Evolutionary conservation across 1,139 yeast species (phyloP).

Genomic region (Kazachstania sp.): DNA sequence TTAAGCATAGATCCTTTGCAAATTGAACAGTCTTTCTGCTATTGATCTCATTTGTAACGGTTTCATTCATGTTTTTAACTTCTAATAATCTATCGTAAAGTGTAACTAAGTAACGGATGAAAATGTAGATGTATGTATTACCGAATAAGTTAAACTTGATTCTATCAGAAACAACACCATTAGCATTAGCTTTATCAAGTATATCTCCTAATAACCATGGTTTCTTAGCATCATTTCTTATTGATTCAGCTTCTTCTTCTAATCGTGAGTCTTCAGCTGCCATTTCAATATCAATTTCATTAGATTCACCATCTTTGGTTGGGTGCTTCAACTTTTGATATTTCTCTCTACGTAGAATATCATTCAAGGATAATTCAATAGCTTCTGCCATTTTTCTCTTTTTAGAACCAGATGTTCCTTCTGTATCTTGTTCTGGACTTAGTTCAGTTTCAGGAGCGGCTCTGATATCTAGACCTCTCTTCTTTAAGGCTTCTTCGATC

Average conservation of each 20-base stretch:
- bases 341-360: conserved; percentile 61
- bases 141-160: conserved; percentile 68
- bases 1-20: conserved; percentile 78
- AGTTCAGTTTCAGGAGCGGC: conserved; percentile 2
- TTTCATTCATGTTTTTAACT: conserved; percentile 57
- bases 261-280: conserved; percentile 18
- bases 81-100: conserved; percentile 73
- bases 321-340: conserved; percentile 37
- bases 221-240: conserved; percentile 38
- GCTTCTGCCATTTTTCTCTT: conserved; percentile 47
- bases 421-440: background rate
- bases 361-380: conserved; percentile 54
- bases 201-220: conserved; percentile 54
- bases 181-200: conserved; percentile 39
- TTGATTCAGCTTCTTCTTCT: conserved; percentile 28
- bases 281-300: conserved; percentile 15
- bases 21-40: conserved; percentile 64
- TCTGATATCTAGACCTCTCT: conserved; percentile 9
- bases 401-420: conserved; percentile 7
- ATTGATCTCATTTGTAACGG: conserved; percentile 63
- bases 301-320: conserved; percentile 3
- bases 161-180: conserved; percentile 29
- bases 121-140: conserved; percentile 85
- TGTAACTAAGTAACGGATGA: conserved; percentile 78
- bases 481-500: conserved; percentile 32